phyloP scores from a whole-genome alignment of 192 early-diverging fungal species.

The Lunasporangiospora selenospora region DNA sequence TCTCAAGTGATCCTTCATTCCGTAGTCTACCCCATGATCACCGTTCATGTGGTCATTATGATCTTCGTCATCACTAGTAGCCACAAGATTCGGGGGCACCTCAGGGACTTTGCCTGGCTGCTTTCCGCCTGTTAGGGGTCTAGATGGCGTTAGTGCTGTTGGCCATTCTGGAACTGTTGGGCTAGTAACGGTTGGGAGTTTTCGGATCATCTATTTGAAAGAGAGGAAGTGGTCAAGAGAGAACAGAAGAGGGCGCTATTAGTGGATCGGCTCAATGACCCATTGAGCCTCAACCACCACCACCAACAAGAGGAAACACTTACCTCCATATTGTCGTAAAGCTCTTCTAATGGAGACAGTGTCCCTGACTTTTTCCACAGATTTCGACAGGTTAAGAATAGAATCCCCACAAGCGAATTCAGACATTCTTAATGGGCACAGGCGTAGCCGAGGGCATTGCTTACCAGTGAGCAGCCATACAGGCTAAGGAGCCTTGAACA shows the following conservation, averaged over 20 bases:
- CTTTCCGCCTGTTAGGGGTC: constrained; percentile 19
- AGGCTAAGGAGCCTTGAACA: too few relatives aligned
- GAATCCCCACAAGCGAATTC: too few relatives aligned
- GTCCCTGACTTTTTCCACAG: background rate
- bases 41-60: too few relatives aligned
- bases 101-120: constrained; percentile 24
- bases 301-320: too few relatives aligned
- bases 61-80: too few relatives aligned
- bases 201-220: constrained; percentile 9
- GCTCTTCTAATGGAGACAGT: background rate
- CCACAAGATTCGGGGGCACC: constrained; percentile 7
- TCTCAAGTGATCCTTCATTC: too few relatives aligned
- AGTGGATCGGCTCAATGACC: too few relatives aligned
- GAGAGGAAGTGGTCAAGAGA: background rate
- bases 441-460: too few relatives aligned
- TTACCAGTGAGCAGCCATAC: too few relatives aligned
- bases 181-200: constrained; percentile 10
- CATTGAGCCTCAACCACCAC: too few relatives aligned
- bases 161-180: constrained; percentile 15
- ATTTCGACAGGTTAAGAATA: background rate
- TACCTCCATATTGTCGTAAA: constrained; percentile 1
- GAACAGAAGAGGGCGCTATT: background rate
- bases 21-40: too few relatives aligned
- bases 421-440: too few relatives aligned
- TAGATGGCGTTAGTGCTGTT: background rate